phyloP scores from a whole-genome alignment of 202 grass and related monocot genomes.

The Setaria viridis region DNA sequence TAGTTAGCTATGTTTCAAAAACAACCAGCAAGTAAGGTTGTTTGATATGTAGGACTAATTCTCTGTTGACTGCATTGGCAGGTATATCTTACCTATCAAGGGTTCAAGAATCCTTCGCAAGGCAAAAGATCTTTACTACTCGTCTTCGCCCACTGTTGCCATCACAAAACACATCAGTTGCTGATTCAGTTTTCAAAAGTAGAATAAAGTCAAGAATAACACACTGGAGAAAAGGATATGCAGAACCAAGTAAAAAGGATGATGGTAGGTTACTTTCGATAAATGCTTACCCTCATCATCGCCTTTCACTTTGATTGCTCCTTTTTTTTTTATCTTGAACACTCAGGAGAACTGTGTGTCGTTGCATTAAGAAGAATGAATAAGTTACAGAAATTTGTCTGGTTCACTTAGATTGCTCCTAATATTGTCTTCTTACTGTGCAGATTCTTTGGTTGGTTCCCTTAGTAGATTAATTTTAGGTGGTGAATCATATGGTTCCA shows the following conservation, averaged over 20 bases:
- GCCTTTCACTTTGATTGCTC: background rate
- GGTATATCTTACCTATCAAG: constrained; percentile 97
- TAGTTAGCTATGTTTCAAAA: constrained; percentile 10
- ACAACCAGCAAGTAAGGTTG: constrained; percentile 23
- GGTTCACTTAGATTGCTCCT: constrained; percentile 33
- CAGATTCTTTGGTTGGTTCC: constrained; percentile 62
- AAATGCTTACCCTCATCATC: constrained; percentile 35
- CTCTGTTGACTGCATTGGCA: constrained; percentile 44
- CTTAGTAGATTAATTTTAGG: constrained; percentile 75
- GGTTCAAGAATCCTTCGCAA: constrained; percentile 84
- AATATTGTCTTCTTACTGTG: constrained; percentile 43
- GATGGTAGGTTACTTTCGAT: constrained; percentile 62
- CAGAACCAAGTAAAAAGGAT: constrained; percentile 55
- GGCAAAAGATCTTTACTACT: constrained; percentile 56
- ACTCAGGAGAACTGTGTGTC: no score
- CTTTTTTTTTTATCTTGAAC: background rate
- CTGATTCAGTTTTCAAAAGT: constrained; percentile 79
- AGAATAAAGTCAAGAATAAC: constrained; percentile 77
- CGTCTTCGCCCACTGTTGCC: constrained; percentile 32
- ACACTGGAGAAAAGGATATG: constrained; percentile 61
- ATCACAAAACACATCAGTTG: constrained; percentile 58
- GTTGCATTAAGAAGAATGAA: no score
- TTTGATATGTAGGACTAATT: constrained; percentile 39
- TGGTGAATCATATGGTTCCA: constrained; percentile 71
- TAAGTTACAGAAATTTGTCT: background rate